Conservation (phyloP, 768 basidiomycete species). For the Tricholoma flavovirens region DNA sequence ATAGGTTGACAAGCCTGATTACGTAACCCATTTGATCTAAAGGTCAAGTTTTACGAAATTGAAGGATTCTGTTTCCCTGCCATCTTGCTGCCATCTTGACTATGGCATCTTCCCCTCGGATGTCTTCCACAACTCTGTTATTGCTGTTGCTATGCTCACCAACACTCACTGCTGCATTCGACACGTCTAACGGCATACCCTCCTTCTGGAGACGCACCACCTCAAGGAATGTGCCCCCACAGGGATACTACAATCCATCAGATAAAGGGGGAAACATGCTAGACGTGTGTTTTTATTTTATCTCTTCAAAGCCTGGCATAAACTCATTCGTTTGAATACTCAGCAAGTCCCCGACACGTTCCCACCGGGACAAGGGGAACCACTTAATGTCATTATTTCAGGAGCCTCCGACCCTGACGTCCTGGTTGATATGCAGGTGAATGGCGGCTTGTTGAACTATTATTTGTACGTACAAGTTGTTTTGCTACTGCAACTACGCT, state of each 20-base stretch:
- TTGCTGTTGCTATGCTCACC: conserved; percentile 28
- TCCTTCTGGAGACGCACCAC: conserved; percentile 9
- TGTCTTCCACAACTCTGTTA: conserved; percentile 17
- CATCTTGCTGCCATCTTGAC: background rate
- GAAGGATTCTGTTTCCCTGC: no score
- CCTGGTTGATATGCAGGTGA: conserved; percentile 46
- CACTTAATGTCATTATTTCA: conserved; percentile 77
- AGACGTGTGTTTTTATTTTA: conserved; percentile 44
- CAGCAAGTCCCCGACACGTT: conserved; percentile 53
- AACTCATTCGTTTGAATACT: conserved; percentile 2
- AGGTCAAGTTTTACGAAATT: no score
- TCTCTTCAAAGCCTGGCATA: background rate
- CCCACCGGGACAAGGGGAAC: conserved; percentile 77
- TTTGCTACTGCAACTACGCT: background rate
- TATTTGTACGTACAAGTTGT: conserved; percentile 51
- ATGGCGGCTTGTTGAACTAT: conserved; percentile 81
- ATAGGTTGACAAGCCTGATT: background rate
- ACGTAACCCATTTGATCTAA: background rate
- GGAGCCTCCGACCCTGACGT: conserved; percentile 68
- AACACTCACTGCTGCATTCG: conserved; percentile 13
- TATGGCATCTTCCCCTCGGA: background rate
- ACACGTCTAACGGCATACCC: background rate
- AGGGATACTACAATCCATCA: conserved; percentile 57
- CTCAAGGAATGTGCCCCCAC: conserved; percentile 34
- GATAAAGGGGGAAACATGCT: conserved; percentile 61